Evolutionary conservation across 2,329 filamentous ascomycete species (phyloP).

Genomic region (Aureobasidium mangrovei): DNA sequence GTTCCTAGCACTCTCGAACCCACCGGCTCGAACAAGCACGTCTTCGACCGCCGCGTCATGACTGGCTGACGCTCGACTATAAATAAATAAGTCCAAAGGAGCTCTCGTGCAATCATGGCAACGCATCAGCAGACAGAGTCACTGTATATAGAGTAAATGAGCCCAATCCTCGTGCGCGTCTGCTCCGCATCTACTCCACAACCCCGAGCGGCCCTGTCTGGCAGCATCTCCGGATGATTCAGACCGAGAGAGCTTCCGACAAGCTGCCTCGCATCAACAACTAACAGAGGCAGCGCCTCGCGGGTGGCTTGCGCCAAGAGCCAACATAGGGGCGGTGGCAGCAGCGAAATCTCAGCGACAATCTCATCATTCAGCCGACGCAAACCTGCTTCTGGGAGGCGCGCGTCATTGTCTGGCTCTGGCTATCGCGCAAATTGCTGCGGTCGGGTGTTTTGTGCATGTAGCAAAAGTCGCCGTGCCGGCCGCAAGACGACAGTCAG

Average conservation of each 20-base stretch:
- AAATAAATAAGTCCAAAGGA: background rate
- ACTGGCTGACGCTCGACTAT: background rate
- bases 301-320: background rate
- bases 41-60: background rate
- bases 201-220: background rate
- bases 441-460: background rate
- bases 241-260: no score
- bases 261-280: no score
- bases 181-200: conserved; percentile 11
- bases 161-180: background rate
- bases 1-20: no score
- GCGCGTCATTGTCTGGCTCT: conserved; percentile 1
- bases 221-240: background rate
- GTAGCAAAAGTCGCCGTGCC: background rate
- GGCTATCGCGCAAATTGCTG: background rate
- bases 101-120: conserved; percentile 6
- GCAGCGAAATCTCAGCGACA: background rate
- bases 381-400: conserved; percentile 8
- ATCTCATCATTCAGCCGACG: background rate
- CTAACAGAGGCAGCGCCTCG: no score
- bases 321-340: conserved; percentile 2
- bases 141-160: background rate
- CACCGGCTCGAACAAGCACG: no score
- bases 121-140: background rate
- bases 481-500: no score